These are phyloP conservation scores for Zychaea mexicana DNA, from an alignment of 371 early-diverging fungal species.

Conservation along the genomic window DNA sequence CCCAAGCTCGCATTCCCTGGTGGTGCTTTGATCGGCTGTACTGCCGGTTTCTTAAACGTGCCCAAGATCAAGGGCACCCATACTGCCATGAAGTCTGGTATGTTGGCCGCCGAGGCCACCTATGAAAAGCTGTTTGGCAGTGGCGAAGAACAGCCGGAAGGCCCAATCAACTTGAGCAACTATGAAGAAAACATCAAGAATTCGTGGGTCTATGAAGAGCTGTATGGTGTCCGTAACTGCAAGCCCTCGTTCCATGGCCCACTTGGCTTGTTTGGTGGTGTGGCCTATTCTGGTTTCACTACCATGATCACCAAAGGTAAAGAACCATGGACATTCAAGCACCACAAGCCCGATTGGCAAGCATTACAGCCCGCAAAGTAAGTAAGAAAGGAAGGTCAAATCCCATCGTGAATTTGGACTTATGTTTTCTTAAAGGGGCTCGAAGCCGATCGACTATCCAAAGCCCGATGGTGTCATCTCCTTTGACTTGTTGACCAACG, in stretches of 20 bases:
- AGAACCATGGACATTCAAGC: constrained; percentile 94
- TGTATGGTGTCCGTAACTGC: constrained; percentile 89
- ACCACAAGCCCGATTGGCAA: constrained; percentile 85
- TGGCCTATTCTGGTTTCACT: constrained; percentile 89
- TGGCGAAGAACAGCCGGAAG: constrained; percentile 41
- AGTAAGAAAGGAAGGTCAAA: constrained; percentile 7
- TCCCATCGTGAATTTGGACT: constrained; percentile 6
- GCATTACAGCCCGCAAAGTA: constrained; percentile 72
- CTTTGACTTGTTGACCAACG: constrained; percentile 93
- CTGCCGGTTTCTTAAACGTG: constrained; percentile 97
- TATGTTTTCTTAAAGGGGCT: constrained; percentile 27
- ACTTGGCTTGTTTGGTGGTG: constrained; percentile 88
- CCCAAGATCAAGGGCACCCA: constrained; percentile 99
- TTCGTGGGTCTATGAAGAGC: constrained; percentile 94
- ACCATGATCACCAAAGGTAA: constrained; percentile 88
- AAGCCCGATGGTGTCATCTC: constrained; percentile 96
- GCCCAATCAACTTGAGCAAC: constrained; percentile 51
- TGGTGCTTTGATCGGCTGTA: constrained; percentile 95
- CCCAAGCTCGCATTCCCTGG: constrained; percentile 96
- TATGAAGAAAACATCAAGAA: constrained; percentile 85
- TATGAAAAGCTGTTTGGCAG: constrained; percentile 64
- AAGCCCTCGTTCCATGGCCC: constrained; percentile 93
- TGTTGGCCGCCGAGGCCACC: constrained; percentile 87
- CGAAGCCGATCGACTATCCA: constrained; percentile 93
- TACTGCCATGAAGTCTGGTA: constrained; percentile 97